A percentile compares a stretch with the other conserved stretches of the same genome.
These are phyloP conservation scores for Pseudogymnoascus sp. DNA, from an alignment of 2,329 filamentous ascomycete species.

Conservation along the genomic window DNA sequence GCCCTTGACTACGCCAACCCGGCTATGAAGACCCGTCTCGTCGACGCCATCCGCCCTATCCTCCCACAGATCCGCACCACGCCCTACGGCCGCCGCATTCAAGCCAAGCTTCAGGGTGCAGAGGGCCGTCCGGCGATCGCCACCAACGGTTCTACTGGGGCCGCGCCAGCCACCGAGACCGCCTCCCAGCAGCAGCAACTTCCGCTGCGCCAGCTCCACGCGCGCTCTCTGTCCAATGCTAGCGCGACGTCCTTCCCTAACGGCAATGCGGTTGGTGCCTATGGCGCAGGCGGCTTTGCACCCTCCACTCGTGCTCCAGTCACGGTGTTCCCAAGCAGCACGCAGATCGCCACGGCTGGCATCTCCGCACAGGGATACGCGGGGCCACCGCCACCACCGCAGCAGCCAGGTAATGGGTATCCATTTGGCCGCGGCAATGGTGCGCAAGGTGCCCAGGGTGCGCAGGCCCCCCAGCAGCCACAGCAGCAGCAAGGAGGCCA, in stretches of 20 bases:
- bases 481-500: neutral
- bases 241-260: constrained; percentile 20
- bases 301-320: neutral
- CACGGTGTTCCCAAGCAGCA: neutral
- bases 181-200: constrained; percentile 14
- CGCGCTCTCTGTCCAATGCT: constrained; percentile 26
- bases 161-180: neutral
- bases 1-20: constrained; percentile 78
- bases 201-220: constrained; percentile 21
- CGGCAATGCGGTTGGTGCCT: constrained; percentile 19
- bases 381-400: neutral
- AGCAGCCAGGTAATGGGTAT: neutral
- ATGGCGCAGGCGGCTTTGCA: constrained; percentile 13
- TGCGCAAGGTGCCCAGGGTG: neutral
- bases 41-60: constrained; percentile 79
- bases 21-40: constrained; percentile 63
- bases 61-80: constrained; percentile 80
- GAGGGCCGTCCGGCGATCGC: constrained; percentile 30
- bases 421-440: neutral
- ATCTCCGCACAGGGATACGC: neutral
- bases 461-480: neutral
- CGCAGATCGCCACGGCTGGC: neutral
- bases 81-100: constrained; percentile 88
- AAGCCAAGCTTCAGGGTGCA: constrained; percentile 69
- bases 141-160: neutral